Evolutionary conservation across 2,329 filamentous ascomycete genomes (phyloP).

Genomic region (Leptographium flavum): DNA sequence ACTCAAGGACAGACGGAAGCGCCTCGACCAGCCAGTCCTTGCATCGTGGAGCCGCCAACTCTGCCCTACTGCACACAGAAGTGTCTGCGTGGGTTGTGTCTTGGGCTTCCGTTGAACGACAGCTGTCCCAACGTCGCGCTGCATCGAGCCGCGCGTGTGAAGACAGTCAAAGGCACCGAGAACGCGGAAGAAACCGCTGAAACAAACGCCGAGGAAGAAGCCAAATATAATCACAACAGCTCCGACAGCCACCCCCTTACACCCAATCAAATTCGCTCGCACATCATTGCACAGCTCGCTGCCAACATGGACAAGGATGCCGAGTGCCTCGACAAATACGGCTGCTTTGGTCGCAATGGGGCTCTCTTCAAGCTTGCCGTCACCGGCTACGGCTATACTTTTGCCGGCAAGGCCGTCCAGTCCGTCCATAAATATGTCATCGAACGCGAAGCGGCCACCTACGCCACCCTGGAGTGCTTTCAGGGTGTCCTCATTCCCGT

Average conservation of each 20-base stretch:
- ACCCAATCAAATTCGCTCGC: neutral
- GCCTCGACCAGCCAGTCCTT: too few species aligned
- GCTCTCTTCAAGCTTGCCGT: constrained; percentile 3
- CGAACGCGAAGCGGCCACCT: neutral
- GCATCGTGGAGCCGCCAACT: neutral
- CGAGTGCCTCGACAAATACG: neutral
- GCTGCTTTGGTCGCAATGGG: neutral
- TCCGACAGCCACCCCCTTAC: constrained; percentile 1
- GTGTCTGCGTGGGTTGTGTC: constrained; percentile 1
- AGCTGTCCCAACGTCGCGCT: constrained; percentile 4
- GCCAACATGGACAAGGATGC: neutral
- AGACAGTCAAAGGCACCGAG: too few species aligned
- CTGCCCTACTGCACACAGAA: constrained; percentile 5
- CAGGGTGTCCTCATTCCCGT: constrained; percentile 3
- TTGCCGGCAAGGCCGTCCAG: constrained; percentile 3
- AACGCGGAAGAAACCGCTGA: too few species aligned
- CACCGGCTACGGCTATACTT: constrained; percentile 3
- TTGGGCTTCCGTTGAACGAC: neutral
- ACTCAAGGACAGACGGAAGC: too few species aligned
- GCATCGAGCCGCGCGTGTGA: neutral
- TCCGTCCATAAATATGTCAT: neutral
- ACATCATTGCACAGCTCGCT: constrained; percentile 1
- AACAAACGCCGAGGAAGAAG: too few species aligned
- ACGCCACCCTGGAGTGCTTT: neutral
- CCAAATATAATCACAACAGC: too few species aligned